These are phyloP conservation scores for Didymella glomerata DNA, from an alignment of 2,329 filamentous ascomycete species.

Conservation along the genomic window DNA sequence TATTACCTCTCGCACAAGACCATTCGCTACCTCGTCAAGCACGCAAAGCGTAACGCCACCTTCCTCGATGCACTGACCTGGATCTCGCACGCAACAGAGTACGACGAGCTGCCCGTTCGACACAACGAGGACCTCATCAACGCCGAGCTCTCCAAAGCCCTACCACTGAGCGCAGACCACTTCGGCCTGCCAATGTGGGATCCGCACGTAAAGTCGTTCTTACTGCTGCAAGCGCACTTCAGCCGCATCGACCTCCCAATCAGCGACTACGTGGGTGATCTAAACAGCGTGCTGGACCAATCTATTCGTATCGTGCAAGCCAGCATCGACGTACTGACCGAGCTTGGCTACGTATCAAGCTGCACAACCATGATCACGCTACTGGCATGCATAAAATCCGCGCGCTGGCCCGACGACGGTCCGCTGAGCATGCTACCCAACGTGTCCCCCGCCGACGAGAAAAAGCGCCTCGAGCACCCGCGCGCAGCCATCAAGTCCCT, in stretches of 20 bases:
- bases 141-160: slow-evolving; percentile 81
- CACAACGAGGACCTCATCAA: slow-evolving; percentile 99
- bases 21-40: slow-evolving; percentile 80
- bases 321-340: slow-evolving; percentile 89
- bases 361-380: slow-evolving; percentile 83
- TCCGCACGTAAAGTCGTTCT: slow-evolving; percentile 94
- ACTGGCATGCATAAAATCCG: slow-evolving; percentile 91
- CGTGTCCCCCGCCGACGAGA: slow-evolving; percentile 60
- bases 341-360: slow-evolving; percentile 77
- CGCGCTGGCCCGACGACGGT: slow-evolving; percentile 86
- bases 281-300: slow-evolving; percentile 87
- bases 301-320: slow-evolving; percentile 97
- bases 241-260: slow-evolving; percentile 92
- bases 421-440: slow-evolving; percentile 82
- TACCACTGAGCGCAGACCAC: slow-evolving; percentile 72
- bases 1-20: slow-evolving; percentile 97
- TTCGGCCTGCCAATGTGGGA: slow-evolving; percentile 93
- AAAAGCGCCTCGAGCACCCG: slow-evolving; percentile 53
- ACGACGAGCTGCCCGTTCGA: slow-evolving; percentile 95
- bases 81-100: slow-evolving; percentile 94
- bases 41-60: slow-evolving; percentile 76
- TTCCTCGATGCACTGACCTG: slow-evolving; percentile 87
- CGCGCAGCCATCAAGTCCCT: slow-evolving; percentile 48
- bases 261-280: slow-evolving; percentile 95
- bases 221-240: slow-evolving; percentile 94